A percentile compares a stretch with the other conserved stretches of the same genome.
Evolutionary conservation across 169 alveolate species (phyloP).

Genomic region (Babesia bigemina): DNA sequence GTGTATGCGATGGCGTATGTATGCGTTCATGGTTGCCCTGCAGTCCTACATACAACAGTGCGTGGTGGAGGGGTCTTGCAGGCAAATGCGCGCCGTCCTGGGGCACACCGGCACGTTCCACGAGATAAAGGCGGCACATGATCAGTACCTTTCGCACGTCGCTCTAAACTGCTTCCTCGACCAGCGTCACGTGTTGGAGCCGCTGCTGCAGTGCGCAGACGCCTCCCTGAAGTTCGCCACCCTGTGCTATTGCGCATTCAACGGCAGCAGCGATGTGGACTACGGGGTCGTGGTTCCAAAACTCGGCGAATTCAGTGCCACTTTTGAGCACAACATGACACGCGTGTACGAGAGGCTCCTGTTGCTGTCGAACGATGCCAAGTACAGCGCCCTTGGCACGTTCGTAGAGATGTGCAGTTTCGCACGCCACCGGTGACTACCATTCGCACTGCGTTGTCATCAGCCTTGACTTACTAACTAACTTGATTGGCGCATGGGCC

Average conservation of each 20-base stretch:
- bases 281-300: background rate
- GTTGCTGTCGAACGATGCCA: conserved; percentile 13
- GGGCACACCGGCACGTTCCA: conserved; percentile 17
- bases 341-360: background rate
- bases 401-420: conserved; percentile 10
- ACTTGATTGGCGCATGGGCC: no score
- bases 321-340: conserved; percentile 15
- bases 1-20: conserved; percentile 14
- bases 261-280: conserved; percentile 15
- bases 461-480: no score
- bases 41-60: conserved; percentile 26
- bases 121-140: conserved; percentile 41
- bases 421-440: background rate
- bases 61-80: conserved; percentile 15
- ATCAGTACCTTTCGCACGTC: conserved; percentile 13
- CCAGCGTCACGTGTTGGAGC: conserved; percentile 15
- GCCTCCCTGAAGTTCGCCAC: conserved; percentile 24
- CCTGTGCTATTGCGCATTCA: conserved; percentile 28
- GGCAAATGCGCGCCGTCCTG: conserved; percentile 12
- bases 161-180: conserved; percentile 36
- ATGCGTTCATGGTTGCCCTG: conserved; percentile 10
- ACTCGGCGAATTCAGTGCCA: conserved; percentile 9
- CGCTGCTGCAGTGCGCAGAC: conserved; percentile 18
- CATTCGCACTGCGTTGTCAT: background rate
- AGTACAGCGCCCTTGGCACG: background rate